These are phyloP conservation scores for Collybia sp. DNA, from an alignment of 768 basidiomycete genomes.

Conservation along the genomic window DNA sequence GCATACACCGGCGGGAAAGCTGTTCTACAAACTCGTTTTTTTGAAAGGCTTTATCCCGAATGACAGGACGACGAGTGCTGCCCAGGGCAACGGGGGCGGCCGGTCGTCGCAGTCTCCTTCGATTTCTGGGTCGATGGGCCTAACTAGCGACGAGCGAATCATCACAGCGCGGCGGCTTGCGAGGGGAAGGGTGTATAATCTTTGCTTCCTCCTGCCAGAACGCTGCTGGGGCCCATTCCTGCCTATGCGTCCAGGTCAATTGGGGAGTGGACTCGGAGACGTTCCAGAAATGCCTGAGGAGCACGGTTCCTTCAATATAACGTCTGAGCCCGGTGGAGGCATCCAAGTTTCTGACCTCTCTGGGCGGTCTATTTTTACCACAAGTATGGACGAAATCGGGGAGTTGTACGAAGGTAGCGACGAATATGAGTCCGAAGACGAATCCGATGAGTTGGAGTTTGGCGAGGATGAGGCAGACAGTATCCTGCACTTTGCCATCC, in stretches of 20 bases:
- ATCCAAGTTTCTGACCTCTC: no score
- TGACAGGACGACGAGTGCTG: not conserved
- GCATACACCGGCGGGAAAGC: constrained; percentile 23
- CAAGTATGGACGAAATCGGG: no score
- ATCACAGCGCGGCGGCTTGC: constrained; percentile 22
- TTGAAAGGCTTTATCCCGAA: constrained; percentile 36
- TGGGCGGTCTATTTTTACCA: no score
- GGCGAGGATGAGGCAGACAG: constrained; percentile 11
- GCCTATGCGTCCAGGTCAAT: constrained; percentile 6
- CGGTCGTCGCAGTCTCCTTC: no score
- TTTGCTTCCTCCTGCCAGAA: constrained; percentile 24
- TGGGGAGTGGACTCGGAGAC: not conserved
- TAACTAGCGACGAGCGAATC: constrained; percentile 5
- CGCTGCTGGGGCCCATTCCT: constrained; percentile 33
- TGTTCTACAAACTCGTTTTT: constrained; percentile 39
- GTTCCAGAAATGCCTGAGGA: not conserved
- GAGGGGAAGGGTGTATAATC: constrained; percentile 29
- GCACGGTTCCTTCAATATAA: not conserved
- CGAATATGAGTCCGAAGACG: constrained; percentile 11
- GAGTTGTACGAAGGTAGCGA: constrained; percentile 10
- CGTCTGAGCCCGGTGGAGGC: no score
- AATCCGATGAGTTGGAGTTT: constrained; percentile 6
- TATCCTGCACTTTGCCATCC: constrained; percentile 5
- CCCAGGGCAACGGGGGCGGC: no score
- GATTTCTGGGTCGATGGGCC: no score